A percentile compares a stretch with the other conserved stretches of the same genome.
These are phyloP conservation scores for Barnettozyma sucrosica DNA, from an alignment of 805 yeast species.

Conservation along the genomic window DNA sequence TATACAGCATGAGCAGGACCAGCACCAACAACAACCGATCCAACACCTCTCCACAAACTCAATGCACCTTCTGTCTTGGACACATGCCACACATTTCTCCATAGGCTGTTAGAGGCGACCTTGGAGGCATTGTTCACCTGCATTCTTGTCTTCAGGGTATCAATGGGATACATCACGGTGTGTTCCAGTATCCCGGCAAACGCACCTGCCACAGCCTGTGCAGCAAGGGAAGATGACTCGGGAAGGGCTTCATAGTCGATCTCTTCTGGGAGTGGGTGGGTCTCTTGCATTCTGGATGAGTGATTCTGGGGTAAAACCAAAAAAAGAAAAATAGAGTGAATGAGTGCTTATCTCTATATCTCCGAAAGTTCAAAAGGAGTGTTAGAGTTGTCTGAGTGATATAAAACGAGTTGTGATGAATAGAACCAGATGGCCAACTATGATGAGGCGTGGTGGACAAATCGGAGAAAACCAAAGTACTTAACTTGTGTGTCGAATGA, in stretches of 20 bases:
- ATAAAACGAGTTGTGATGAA: too few species aligned
- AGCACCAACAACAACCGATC: slow-evolving; percentile 88
- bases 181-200: slow-evolving; percentile 98
- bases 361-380: background rate
- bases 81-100: slow-evolving; percentile 65
- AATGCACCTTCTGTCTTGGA: slow-evolving; percentile 79
- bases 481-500: background rate
- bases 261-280: slow-evolving; percentile 32
- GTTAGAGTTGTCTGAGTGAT: background rate
- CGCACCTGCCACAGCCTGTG: slow-evolving; percentile 89
- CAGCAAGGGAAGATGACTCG: slow-evolving; percentile 70
- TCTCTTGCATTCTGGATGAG: slow-evolving; percentile 6
- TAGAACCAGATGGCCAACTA: background rate
- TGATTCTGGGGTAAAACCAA: background rate
- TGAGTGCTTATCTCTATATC: background rate
- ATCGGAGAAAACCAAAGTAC: too few species aligned
- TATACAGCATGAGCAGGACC: slow-evolving; percentile 99
- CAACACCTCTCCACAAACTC: slow-evolving; percentile 91
- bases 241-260: slow-evolving; percentile 92
- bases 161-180: slow-evolving; percentile 94
- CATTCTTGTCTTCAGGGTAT: slow-evolving; percentile 91
- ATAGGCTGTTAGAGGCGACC: slow-evolving; percentile 16
- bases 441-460: background rate
- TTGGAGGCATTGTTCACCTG: slow-evolving; percentile 36
- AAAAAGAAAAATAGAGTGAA: background rate